These are phyloP conservation scores for Chrysoporthe cubensis DNA, from an alignment of 2,329 filamentous ascomycete species.

Conservation along the genomic window DNA sequence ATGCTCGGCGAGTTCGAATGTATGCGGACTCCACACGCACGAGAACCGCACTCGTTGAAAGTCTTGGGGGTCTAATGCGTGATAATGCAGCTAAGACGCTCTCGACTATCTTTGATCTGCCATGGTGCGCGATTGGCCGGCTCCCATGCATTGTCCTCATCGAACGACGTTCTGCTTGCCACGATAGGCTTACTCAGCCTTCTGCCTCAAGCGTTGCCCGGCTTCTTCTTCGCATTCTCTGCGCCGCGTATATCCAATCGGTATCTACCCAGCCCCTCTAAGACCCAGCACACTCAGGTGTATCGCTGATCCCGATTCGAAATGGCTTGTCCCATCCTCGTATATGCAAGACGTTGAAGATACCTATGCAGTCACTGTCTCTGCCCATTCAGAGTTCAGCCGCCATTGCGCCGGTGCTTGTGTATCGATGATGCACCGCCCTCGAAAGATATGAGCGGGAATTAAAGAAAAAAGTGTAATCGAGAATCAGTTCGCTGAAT, in stretches of 20 bases:
- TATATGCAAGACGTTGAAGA: not conserved
- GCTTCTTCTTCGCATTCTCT: not conserved
- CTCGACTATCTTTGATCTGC: not conserved
- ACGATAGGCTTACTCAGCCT: conserved; percentile 12
- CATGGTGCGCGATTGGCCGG: not conserved
- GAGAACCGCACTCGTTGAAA: conserved; percentile 6
- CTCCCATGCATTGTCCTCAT: not conserved
- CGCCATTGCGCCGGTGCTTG: not conserved
- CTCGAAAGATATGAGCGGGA: not conserved
- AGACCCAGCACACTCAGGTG: not conserved
- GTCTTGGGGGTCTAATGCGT: conserved; percentile 15
- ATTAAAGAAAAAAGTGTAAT: not conserved
- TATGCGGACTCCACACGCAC: not conserved
- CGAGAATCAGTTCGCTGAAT: not conserved
- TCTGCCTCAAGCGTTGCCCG: not conserved
- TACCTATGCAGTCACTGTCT: not conserved
- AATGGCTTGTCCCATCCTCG: not conserved
- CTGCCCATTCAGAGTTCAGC: not conserved
- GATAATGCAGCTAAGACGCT: conserved; percentile 9
- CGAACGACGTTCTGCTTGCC: conserved; percentile 2
- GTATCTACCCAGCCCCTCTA: not conserved
- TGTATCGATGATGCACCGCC: not conserved
- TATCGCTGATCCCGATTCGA: not conserved
- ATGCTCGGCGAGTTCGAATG: not conserved
- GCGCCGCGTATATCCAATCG: not conserved